A percentile compares a stretch with the other conserved stretches of the same genome.
These are phyloP conservation scores for Pascua guehoae DNA, from an alignment of 1,284 basidiomycete genomes.

Conservation along the genomic window DNA sequence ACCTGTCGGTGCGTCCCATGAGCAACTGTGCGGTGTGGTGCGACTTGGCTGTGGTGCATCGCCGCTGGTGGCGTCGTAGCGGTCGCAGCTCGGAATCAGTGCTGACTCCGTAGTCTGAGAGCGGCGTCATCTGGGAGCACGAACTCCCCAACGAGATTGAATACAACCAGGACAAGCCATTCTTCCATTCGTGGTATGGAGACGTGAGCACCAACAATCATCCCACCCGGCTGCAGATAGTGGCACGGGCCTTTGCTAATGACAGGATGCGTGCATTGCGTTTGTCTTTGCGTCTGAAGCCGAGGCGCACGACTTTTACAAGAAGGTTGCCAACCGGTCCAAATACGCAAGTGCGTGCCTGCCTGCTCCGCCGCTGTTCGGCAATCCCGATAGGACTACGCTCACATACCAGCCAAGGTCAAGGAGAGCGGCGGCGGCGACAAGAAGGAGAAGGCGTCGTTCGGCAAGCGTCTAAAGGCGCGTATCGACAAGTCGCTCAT, in stretches of 20 bases:
- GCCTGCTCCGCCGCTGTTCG: neutral
- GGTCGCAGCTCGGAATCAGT: no score
- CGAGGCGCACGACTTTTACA: constrained; percentile 83
- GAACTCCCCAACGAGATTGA: constrained; percentile 83
- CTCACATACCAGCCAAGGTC: constrained; percentile 30
- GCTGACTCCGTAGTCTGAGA: constrained; percentile 57
- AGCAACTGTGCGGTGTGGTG: no score
- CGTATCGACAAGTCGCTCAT: constrained; percentile 90
- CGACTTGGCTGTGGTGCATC: neutral
- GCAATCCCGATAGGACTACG: neutral
- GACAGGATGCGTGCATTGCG: constrained; percentile 57
- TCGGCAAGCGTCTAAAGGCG: constrained; percentile 59
- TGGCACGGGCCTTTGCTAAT: constrained; percentile 48
- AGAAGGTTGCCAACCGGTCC: constrained; percentile 70
- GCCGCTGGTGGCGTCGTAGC: no score
- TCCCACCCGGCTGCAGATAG: constrained; percentile 60
- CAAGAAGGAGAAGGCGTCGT: constrained; percentile 37
- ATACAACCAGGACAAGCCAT: constrained; percentile 80
- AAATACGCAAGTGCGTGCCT: constrained; percentile 59
- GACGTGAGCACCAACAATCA: constrained; percentile 62
- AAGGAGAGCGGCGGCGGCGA: constrained; percentile 26
- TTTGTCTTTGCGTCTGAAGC: constrained; percentile 84
- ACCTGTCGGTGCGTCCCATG: constrained; percentile 56
- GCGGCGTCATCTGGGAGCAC: constrained; percentile 90
- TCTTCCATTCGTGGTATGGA: constrained; percentile 89